phyloP scores from a whole-genome alignment of 164 flowering plant species.

The Berberis vulgaris region DNA sequence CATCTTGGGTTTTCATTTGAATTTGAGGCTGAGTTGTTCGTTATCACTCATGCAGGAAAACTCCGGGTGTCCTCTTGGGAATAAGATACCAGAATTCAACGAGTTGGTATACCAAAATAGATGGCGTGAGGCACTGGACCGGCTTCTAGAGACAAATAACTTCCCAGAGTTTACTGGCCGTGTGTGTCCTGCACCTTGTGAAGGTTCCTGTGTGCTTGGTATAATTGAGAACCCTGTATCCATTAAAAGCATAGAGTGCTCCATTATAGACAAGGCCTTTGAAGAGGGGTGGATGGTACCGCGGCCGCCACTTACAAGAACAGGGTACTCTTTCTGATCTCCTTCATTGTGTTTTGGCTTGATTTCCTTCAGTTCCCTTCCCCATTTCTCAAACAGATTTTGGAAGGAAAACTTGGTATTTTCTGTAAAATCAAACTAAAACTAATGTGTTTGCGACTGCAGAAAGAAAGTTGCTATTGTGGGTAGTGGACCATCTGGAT shows the following conservation, averaged over 20 bases:
- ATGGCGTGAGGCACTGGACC: constrained; percentile 95
- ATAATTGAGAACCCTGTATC: constrained; percentile 98
- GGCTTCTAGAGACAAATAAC: constrained; percentile 95
- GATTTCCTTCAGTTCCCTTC: too few species aligned
- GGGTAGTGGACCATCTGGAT: constrained; percentile 97
- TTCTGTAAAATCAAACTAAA: too few species aligned
- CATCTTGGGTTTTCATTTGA: not conserved
- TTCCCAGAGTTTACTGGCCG: constrained; percentile 99
- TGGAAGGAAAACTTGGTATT: too few species aligned
- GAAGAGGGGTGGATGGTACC: constrained; percentile 99
- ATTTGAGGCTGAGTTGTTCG: not conserved
- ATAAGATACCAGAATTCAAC: constrained; percentile 98
- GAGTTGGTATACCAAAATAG: constrained; percentile 95
- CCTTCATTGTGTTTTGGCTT: not conserved
- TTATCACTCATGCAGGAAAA: constrained; percentile 50
- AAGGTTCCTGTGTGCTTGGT: constrained; percentile 99
- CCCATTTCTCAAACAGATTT: not conserved
- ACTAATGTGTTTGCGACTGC: constrained; percentile 11
- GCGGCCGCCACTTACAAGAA: constrained; percentile 75
- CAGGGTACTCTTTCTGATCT: constrained; percentile 50
- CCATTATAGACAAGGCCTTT: constrained; percentile 96
- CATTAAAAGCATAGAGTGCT: constrained; percentile 88
- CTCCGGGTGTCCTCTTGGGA: constrained; percentile 98
- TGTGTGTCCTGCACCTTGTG: constrained; percentile 99
- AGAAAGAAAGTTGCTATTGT: constrained; percentile 85